A percentile compares a stretch with the other conserved stretches of the same genome.
phyloP scores from a whole-genome alignment of 257 asterid genomes.

The Solanum pinnatisectum region DNA sequence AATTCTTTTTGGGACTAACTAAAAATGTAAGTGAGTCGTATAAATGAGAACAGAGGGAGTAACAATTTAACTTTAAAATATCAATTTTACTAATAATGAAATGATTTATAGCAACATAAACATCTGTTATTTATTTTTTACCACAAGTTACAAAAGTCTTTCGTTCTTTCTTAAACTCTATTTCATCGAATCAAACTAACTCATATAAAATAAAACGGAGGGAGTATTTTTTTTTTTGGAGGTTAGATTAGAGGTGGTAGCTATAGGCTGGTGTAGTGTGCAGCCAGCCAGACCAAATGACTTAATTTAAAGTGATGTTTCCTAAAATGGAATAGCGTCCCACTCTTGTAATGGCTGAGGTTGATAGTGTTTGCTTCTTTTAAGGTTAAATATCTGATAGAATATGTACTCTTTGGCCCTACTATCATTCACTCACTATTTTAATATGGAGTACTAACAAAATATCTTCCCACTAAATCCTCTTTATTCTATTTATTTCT shows the following conservation, averaged over 20 bases:
- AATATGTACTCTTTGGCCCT: constrained; percentile 21
- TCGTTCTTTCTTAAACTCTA: too few relatives aligned
- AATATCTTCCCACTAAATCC: background rate
- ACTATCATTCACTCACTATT: constrained; percentile 8
- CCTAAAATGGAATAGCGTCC: constrained; percentile 25
- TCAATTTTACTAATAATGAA: too few relatives aligned
- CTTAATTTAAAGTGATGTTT: constrained; percentile 26
- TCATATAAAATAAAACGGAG: background rate
- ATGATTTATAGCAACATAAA: too few relatives aligned
- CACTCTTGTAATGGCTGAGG: constrained; percentile 28
- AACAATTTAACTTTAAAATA: too few relatives aligned
- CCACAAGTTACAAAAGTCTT: too few relatives aligned
- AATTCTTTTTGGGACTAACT: background rate
- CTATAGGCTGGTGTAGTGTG: constrained; percentile 7
- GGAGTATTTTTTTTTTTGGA: background rate
- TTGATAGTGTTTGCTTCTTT: constrained; percentile 28
- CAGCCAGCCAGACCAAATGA: constrained; percentile 2
- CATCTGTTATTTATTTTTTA: too few relatives aligned
- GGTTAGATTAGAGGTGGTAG: background rate
- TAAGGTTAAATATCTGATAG: constrained; percentile 26
- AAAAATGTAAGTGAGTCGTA: background rate
- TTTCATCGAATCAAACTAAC: too few relatives aligned
- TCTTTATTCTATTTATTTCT: background rate
- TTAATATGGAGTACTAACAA: constrained; percentile 1
- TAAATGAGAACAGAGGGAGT: background rate